Base-by-base conservation (phyloP, 345 rosid species). In the Gossypium stocksii region DNA sequence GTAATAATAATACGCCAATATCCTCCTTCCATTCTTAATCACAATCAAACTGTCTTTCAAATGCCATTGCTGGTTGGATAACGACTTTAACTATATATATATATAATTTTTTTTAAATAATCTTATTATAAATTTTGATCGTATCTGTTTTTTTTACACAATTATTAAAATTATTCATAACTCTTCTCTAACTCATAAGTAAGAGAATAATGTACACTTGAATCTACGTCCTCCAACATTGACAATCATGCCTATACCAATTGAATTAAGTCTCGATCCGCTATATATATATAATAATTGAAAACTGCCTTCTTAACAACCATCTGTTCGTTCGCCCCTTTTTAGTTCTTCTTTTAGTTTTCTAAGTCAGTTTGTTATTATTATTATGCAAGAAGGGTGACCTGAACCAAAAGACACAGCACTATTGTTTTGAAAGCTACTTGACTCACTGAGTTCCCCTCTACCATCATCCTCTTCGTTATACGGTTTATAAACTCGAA, bases 41-140 rank as follows among this genome's bases (percentile, higher is more conserved):
- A 34, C 7, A 34, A 34, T 34, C 41, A 34, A 34, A 34, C 41
- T 34, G 7, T 34, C 7, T 48, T 7, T 7, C 59, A 54, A 12
- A 15, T 77, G 64, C 80, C 76, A 76, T 72, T 77, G 77, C 76
- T 77, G 78, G 77, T 82, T 82, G 20, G 79, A 76, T 69, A 85
- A 83, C 88, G 82, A 85, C 72, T 73, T 73, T 67, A 83, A 83
- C 84, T 81, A 85, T 83, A 75, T 19, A 34, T 34, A 34, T 34
- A 4, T 29, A 29, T 22, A 29, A 0, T 0, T 29, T 29, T 29
- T 29, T 29, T 4, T 0, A 2, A 34, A 29, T 4, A 34, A 34
- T 34, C 1, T 34, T 0, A 0, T 34, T 34, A 1, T 34, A 34
- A 5, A 0, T 5, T 34, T 1, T 4, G 41, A 34, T 6, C 1